Conservation (phyloP, 176 grass and related monocot species). For the Poa annua region DNA sequence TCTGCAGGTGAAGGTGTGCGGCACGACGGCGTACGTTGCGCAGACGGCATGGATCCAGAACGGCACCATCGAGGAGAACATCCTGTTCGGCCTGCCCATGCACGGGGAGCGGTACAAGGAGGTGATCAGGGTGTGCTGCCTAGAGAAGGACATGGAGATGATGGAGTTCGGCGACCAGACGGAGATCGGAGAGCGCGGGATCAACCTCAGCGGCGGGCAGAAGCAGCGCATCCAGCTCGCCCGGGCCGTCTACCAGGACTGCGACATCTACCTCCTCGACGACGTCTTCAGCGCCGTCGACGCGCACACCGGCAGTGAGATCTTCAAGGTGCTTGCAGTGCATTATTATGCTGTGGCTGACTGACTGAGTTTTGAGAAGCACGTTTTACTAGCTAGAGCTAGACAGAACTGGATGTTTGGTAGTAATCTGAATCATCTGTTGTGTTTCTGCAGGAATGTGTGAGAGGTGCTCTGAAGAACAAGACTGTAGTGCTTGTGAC, state of each 20-base stretch:
- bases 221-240: conserved; percentile 98
- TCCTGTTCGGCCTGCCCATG: conserved; percentile 89
- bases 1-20: conserved; percentile 87
- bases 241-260: conserved; percentile 90
- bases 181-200: conserved; percentile 96
- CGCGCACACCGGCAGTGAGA: conserved; percentile 82
- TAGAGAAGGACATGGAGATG: conserved; percentile 97
- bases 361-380: no score
- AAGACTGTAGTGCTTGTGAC: conserved; percentile 93
- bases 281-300: conserved; percentile 97
- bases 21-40: conserved; percentile 83
- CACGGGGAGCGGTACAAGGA: conserved; percentile 71
- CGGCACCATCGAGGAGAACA: conserved; percentile 92
- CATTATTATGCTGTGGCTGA: background rate
- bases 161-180: conserved; percentile 99
- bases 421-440: no score
- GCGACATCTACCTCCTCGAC: conserved; percentile 88
- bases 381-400: background rate
- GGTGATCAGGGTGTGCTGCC: conserved; percentile 81
- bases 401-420: background rate
- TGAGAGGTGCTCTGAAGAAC: conserved; percentile 75
- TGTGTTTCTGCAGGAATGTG: conserved; percentile 65
- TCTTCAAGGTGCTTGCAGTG: conserved; percentile 77
- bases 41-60: conserved; percentile 99
- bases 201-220: conserved; percentile 95